Evolutionary conservation across 208 protist genomes (phyloP).

Genomic region (Eutreptiella sp.): DNA sequence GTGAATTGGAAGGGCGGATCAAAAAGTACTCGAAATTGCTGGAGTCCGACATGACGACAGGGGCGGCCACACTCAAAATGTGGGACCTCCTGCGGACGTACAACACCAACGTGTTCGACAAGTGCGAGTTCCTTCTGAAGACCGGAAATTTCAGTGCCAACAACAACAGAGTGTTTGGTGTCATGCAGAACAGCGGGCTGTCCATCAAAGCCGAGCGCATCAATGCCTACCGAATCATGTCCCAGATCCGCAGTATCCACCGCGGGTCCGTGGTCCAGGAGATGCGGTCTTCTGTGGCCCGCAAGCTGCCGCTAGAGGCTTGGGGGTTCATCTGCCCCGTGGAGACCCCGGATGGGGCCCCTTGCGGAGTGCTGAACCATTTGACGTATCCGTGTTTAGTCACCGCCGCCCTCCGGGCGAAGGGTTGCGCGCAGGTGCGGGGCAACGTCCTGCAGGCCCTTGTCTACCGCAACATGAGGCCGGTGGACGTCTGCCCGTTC

Average conservation of each 20-base stretch:
- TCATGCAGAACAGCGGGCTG: conserved; percentile 84
- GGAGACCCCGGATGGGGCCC: conserved; percentile 99
- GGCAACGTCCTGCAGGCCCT: background rate
- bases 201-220: conserved; percentile 96
- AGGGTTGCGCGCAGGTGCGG: conserved; percentile 41
- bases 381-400: conserved; percentile 76
- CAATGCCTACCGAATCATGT: conserved; percentile 97
- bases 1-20: conserved; percentile 76
- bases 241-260: conserved; percentile 97
- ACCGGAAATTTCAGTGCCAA: conserved; percentile 60
- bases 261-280: conserved; percentile 95
- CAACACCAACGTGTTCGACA: conserved; percentile 46
- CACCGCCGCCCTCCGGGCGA: conserved; percentile 57
- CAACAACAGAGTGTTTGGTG: conserved; percentile 72
- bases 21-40: conserved; percentile 54
- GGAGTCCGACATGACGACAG: conserved; percentile 43
- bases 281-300: conserved; percentile 94
- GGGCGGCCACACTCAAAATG: background rate
- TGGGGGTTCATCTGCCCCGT: conserved; percentile 99
- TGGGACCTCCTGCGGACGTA: conserved; percentile 6
- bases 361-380: conserved; percentile 99
- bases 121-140: conserved; percentile 51
- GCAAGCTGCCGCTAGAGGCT: conserved; percentile 96
- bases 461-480: background rate
- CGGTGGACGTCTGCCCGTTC: background rate